Evolutionary conservation across 2,329 filamentous ascomycete species (phyloP), one percentile per base, ranked within the genome.

Genomic region (Didymella pomorum): DNA sequence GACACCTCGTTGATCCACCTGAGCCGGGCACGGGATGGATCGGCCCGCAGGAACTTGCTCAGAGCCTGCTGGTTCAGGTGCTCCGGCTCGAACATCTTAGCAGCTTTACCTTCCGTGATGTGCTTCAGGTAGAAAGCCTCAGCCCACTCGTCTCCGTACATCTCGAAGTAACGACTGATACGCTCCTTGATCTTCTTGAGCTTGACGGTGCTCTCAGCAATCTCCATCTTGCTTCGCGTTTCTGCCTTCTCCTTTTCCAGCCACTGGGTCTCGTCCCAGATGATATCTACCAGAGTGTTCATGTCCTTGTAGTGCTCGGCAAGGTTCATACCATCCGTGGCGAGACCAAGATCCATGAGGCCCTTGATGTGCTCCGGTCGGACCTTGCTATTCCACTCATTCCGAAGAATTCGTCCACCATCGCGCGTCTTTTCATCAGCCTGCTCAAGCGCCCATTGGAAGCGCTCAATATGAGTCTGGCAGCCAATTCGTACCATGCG

Each of bases 1-100:
- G 88, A 83, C 8, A 98, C 84, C 72, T 98, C 93, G 73, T 99
- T 96, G 79, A 99, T 96, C 95, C 95, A 99, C 47, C 89, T 88
- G 43, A 99, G 83, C 68, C 92, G 92, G 26, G 89, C 88, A 61
- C 92, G 87, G 61, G 88, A 84, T 0, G 87, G 85, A 63, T 88
- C 86, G 54, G 86, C 88, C 41, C 91, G 87, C 46, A 99, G 82
- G 69, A 93, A 99, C 50, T 83, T 83, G 0, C 92, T 96, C 54
- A 96, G 85, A 69, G 87, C 89, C 49, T 85, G 79, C 64, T 87
- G 87, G 69, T 93, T 90, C 55, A 87, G 79, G 25, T 88, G 82
- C 58, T 91, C 91, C 72, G 83, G 68, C 67, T 88, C 84, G 52
- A 99, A 83, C 26, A 97, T 64, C 46, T 68, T 66, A 6, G 59